Conservation (phyloP, 225 moss, liverwort and hornwort species). For the Sphagnum contortum region DNA sequence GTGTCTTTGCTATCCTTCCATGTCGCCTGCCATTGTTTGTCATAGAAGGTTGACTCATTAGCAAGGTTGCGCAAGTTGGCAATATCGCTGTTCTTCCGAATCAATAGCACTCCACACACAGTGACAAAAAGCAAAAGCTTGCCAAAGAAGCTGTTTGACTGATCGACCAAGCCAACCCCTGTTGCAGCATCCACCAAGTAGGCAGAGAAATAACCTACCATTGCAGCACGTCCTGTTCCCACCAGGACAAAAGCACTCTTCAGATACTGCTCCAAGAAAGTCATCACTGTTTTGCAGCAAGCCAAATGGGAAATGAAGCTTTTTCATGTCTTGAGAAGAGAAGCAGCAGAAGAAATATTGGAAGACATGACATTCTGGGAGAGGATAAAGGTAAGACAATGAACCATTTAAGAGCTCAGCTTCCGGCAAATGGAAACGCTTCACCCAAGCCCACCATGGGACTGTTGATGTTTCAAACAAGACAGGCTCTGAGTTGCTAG, state of each 20-base stretch:
- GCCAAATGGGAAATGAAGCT: too few species aligned
- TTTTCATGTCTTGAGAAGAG: too few species aligned
- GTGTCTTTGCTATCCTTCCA: conserved; percentile 66
- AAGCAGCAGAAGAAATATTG: too few species aligned
- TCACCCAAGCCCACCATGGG: conserved; percentile 99
- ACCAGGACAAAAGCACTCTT: background rate
- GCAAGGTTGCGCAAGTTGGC: conserved; percentile 59
- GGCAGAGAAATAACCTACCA: conserved; percentile 76
- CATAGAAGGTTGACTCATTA: conserved; percentile 89
- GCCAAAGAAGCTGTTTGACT: conserved; percentile 86
- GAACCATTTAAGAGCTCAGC: conserved; percentile 88
- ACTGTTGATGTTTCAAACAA: conserved; percentile 79
- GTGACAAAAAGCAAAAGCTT: conserved; percentile 77
- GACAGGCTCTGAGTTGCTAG: conserved; percentile 61
- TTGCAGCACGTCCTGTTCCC: conserved; percentile 78
- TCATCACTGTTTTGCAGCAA: background rate
- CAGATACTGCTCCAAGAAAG: background rate
- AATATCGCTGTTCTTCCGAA: conserved; percentile 72
- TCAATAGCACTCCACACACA: conserved; percentile 53
- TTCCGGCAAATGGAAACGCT: conserved; percentile 90
- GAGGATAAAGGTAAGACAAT: conserved; percentile 1
- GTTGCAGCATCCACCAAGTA: conserved; percentile 83
- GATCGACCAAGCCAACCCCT: conserved; percentile 89
- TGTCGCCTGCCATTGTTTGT: conserved; percentile 96
- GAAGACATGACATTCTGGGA: too few species aligned